Evolutionary conservation across 306 rosid species (phyloP).

Genomic region (Nissolia schottii): DNA sequence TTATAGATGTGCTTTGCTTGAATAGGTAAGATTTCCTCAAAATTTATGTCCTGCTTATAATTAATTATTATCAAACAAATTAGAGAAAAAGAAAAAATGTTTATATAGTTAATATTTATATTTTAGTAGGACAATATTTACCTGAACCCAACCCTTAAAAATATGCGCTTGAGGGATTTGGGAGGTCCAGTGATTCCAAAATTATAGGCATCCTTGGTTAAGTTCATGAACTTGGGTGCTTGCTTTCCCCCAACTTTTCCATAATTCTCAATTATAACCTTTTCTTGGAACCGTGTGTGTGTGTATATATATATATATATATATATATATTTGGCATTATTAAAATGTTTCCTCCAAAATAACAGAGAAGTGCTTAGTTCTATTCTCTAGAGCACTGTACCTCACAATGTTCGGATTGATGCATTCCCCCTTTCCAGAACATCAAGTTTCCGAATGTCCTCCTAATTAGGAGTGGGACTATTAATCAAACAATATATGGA

Average conservation of each 20-base stretch:
- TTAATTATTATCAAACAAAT: not conserved
- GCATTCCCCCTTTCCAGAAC: not conserved
- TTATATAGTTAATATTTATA: not conserved
- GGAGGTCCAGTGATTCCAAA: not conserved
- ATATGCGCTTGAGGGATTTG: not conserved
- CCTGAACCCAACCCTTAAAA: not conserved
- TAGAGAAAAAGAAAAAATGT: not conserved
- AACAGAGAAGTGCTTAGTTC: not conserved
- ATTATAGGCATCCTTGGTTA: not conserved
- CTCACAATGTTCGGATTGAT: not conserved
- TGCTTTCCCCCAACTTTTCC: slow-evolving; percentile 1
- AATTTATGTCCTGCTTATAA: not conserved
- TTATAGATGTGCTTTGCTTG: not conserved
- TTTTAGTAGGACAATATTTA: not conserved
- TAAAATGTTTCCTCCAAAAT: not conserved
- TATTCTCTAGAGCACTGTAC: not conserved
- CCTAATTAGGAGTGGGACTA: not conserved
- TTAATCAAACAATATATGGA: not conserved
- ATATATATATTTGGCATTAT: not conserved
- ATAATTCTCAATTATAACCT: slow-evolving; percentile 13
- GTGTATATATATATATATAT: no score
- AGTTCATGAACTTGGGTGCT: slow-evolving; percentile 5
- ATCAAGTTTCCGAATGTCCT: not conserved
- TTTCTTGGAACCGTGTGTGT: not conserved
- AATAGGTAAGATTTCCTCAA: not conserved